Conservation (phyloP, 2,329 filamentous ascomycete species). For the Talaromyces sp. region DNA sequence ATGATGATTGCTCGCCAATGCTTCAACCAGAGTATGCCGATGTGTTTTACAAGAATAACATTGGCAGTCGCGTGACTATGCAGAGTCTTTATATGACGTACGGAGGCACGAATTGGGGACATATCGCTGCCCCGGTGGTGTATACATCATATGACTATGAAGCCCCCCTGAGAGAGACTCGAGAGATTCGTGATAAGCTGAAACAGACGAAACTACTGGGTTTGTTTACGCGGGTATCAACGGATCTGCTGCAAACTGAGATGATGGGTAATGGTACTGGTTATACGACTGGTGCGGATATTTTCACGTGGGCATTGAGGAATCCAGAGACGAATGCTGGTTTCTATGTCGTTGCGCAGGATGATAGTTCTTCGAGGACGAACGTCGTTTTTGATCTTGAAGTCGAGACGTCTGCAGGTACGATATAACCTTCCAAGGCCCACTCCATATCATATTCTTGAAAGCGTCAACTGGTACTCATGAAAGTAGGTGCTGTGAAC, state of each 20-base stretch:
- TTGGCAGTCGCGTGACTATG: conserved; percentile 65
- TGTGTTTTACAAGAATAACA: conserved; percentile 76
- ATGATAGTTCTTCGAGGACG: conserved; percentile 45
- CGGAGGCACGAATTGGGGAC: conserved; percentile 83
- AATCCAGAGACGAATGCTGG: conserved; percentile 52
- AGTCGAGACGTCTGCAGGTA: conserved; percentile 50
- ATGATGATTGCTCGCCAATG: conserved; percentile 64
- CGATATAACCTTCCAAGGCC: no score
- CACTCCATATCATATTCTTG: no score
- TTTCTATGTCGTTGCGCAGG: conserved; percentile 54
- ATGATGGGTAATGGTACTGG: conserved; percentile 58
- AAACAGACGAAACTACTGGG: conserved; percentile 57
- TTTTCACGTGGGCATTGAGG: conserved; percentile 54
- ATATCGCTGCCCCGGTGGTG: conserved; percentile 66
- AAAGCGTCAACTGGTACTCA: neutral
- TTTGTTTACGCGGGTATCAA: conserved; percentile 52
- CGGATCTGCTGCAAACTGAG: conserved; percentile 51
- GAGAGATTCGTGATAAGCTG: conserved; percentile 76
- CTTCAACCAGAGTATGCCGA: conserved; percentile 70
- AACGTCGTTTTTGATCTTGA: conserved; percentile 50
- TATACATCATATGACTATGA: conserved; percentile 64
- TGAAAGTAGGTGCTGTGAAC: conserved; percentile 24
- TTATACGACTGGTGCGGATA: conserved; percentile 41
- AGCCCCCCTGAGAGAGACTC: conserved; percentile 63
- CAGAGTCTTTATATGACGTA: conserved; percentile 76